These are phyloP conservation scores for Quercus tomentella DNA, from an alignment of 331 rosid species.

Conservation along the genomic window DNA sequence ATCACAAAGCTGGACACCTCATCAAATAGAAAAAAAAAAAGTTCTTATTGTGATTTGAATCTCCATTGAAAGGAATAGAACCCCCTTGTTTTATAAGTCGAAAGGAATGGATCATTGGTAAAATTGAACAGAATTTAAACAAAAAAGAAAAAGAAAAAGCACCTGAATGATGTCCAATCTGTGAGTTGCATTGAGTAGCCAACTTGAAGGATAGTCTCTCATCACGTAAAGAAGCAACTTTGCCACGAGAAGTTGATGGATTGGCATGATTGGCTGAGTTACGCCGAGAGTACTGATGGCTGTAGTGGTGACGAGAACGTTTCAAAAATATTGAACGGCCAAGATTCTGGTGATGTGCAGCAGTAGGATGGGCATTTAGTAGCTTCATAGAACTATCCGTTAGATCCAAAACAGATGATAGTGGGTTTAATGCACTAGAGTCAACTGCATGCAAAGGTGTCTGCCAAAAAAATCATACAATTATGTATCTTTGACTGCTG, in stretches of 20 bases:
- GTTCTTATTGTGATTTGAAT: not conserved
- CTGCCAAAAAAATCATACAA: constrained; percentile 18
- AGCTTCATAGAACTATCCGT: constrained; percentile 55
- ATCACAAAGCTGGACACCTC: not conserved
- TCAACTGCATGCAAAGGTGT: constrained; percentile 47
- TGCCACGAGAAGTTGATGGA: constrained; percentile 65
- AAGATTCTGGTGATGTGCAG: constrained; percentile 54
- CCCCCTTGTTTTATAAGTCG: not conserved
- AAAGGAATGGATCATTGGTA: not conserved
- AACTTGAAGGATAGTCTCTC: constrained; percentile 59
- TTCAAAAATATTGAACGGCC: constrained; percentile 66
- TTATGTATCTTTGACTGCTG: not conserved
- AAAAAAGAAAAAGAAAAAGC: constrained; percentile 8
- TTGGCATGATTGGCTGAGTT: constrained; percentile 50
- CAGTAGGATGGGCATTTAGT: constrained; percentile 36
- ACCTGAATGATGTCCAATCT: constrained; percentile 46
- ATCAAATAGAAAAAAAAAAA: not conserved
- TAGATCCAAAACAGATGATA: constrained; percentile 42
- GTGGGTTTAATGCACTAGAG: constrained; percentile 31
- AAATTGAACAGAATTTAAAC: not conserved
- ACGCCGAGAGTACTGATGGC: constrained; percentile 84
- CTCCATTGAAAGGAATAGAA: not conserved
- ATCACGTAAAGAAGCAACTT: constrained; percentile 40
- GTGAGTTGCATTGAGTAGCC: constrained; percentile 51
- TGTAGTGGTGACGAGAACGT: constrained; percentile 78